Evolutionary conservation across 1,284 basidiomycete species (phyloP).

Genomic region (Rhodotorula sp.): DNA sequence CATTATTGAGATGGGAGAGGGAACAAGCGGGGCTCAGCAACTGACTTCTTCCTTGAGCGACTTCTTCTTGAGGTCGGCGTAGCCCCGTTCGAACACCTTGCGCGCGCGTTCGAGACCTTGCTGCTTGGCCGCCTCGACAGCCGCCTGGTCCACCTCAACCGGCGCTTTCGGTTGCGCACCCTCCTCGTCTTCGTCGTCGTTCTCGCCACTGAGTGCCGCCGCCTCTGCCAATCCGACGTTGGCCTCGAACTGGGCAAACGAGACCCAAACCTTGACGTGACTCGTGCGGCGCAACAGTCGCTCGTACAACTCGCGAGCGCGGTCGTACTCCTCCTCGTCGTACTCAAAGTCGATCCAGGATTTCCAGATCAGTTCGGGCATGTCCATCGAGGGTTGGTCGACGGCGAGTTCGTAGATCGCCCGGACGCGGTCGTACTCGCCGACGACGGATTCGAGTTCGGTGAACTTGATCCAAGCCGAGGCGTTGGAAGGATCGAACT

Average conservation of each 20-base stretch:
- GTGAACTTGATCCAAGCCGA: conserved; percentile 97
- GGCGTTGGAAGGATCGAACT: conserved; percentile 86
- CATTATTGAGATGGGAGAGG: neutral
- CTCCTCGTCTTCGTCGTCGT: conserved; percentile 66
- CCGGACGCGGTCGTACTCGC: conserved; percentile 86
- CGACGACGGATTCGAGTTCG: conserved; percentile 86
- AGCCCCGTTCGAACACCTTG: conserved; percentile 77
- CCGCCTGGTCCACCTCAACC: conserved; percentile 53
- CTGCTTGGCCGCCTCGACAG: conserved; percentile 54
- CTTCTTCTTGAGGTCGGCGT: conserved; percentile 76
- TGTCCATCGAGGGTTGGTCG: conserved; percentile 84
- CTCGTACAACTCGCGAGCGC: conserved; percentile 83
- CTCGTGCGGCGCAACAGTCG: conserved; percentile 80
- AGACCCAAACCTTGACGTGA: conserved; percentile 75
- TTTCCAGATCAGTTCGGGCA: conserved; percentile 73
- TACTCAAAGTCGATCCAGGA: conserved; percentile 96
- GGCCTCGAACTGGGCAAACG: conserved; percentile 52
- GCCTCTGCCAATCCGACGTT: conserved; percentile 46
- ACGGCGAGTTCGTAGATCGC: conserved; percentile 95
- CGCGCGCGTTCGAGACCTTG: conserved; percentile 70
- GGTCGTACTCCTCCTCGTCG: conserved; percentile 86
- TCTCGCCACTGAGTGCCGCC: conserved; percentile 43
- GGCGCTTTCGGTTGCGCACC: conserved; percentile 63
- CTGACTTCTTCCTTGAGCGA: conserved; percentile 82
- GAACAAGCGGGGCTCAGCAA: conserved; percentile 25